Base-by-base conservation (phyloP, 352 stramenopile species). In the Globisporangium takayamanum region DNA sequence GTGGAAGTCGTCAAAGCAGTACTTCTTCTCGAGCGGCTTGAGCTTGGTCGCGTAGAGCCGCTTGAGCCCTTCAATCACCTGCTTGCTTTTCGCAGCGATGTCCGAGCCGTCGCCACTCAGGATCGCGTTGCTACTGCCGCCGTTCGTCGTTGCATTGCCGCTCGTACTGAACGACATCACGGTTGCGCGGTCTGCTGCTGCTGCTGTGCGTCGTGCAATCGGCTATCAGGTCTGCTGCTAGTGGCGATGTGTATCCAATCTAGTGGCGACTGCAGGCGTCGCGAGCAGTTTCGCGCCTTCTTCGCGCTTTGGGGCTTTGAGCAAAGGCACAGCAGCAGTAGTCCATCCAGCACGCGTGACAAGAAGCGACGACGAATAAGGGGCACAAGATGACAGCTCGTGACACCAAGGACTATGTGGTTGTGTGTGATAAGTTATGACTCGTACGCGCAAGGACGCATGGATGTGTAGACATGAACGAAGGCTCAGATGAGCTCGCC, bases 1-100 rank as follows among this genome's bases (percentile, higher is more conserved):
- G 72, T 97, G 89, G 72, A 98, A 98, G 55, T 94, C 82, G 52
- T 96, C 93, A 52, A 93, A 98, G 48, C 84, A 75, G 66, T 97
- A 98, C 56, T 89, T 93, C 69, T 95, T 94, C 68, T 97, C 88
- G 5, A 97, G 69, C 10, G 89, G 87, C 50, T 69, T 73, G 53
- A 97, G 86, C 53, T 91, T 92, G 50, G 45, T 68, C 7, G 75
- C 57, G 66, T 92, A 94, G 6, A 94, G 67, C 49, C 86, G 86
- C 71, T 94, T 91, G 62, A 92, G 77, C 0, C 79, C 78, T 50
- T 91, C 76, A 56, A 86, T 89, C 5, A 93, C 80, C 8, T 74
- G 71, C 37, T 80, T 80, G 64, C 80, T 91, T 42, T 79, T 85
- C 26, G 60, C 63, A 26, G 74, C 80, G 55, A 92, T 89, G 41